Conservation (phyloP, 2,329 filamentous ascomycete species). For the Pestalotiopsis sp. region DNA sequence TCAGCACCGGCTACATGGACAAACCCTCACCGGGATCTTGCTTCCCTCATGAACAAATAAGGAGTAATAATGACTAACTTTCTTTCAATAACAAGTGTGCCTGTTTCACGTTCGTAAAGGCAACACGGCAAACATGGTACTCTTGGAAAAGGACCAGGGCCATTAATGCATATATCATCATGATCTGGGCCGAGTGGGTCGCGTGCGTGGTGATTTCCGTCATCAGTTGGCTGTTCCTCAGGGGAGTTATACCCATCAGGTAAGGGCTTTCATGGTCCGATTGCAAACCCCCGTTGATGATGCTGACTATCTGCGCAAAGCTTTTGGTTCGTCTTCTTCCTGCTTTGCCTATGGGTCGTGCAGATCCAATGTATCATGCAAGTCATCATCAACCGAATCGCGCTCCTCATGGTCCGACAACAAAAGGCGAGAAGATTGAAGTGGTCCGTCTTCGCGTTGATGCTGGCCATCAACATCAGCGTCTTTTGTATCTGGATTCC, state of each 20-base stretch:
- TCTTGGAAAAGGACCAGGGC: constrained; percentile 25
- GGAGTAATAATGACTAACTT: neutral
- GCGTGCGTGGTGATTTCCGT: constrained; percentile 30
- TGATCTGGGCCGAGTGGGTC: constrained; percentile 37
- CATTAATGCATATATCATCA: constrained; percentile 31
- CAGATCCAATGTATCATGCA: constrained; percentile 54
- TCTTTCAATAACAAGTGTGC: constrained; percentile 22
- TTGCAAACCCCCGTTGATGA: neutral
- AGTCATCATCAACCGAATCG: constrained; percentile 57
- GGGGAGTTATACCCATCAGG: constrained; percentile 9
- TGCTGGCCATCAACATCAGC: constrained; percentile 51
- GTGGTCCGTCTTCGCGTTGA: constrained; percentile 45
- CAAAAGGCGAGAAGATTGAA: constrained; percentile 41
- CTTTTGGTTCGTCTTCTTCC: constrained; percentile 15
- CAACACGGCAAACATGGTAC: constrained; percentile 29
- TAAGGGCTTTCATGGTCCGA: neutral
- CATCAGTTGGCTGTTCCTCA: constrained; percentile 29
- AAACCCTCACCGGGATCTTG: neutral
- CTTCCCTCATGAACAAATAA: neutral
- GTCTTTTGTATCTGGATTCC: constrained; percentile 60
- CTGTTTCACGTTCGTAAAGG: constrained; percentile 29
- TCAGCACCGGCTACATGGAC: neutral
- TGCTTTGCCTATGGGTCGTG: constrained; percentile 18
- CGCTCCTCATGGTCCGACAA: constrained; percentile 44
- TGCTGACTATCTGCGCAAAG: neutral